Evolutionary conservation across 2,329 filamentous ascomycete species (phyloP).

Genomic region (Penicillium oxalicum): DNA sequence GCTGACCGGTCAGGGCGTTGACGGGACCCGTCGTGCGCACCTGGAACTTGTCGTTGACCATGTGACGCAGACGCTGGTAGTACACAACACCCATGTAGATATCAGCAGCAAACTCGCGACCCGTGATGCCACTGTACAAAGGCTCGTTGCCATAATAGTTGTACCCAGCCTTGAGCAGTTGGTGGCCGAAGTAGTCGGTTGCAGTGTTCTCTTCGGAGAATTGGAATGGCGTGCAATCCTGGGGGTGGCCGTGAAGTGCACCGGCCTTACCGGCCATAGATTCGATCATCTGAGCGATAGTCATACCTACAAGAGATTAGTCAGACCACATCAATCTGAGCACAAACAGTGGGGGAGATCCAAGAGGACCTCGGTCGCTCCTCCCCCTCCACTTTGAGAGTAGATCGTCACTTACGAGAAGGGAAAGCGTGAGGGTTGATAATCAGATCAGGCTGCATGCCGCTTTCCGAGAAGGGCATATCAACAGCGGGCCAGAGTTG

Average conservation of each 20-base stretch:
- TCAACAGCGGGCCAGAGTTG: slow-evolving; percentile 92
- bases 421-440: slow-evolving; percentile 99
- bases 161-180: slow-evolving; percentile 90
- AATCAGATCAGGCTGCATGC: slow-evolving; percentile 94
- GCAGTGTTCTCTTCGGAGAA: slow-evolving; percentile 91
- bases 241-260: slow-evolving; percentile 87
- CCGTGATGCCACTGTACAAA: slow-evolving; percentile 96
- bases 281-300: slow-evolving; percentile 98
- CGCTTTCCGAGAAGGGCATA: slow-evolving; percentile 94
- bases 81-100: slow-evolving; percentile 97
- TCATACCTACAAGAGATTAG: slow-evolving; percentile 56
- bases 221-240: slow-evolving; percentile 91
- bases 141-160: slow-evolving; percentile 98
- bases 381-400: neutral
- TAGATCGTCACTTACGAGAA: slow-evolving; percentile 53
- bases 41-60: slow-evolving; percentile 99
- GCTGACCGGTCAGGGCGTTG: slow-evolving; percentile 84
- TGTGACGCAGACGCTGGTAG: slow-evolving; percentile 96
- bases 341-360: no score
- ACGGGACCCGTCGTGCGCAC: slow-evolving; percentile 93
- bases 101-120: slow-evolving; percentile 85
- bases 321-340: slow-evolving; percentile 1
- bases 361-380: no score
- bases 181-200: slow-evolving; percentile 90
- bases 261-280: slow-evolving; percentile 93